Evolutionary conservation across 768 basidiomycete species (phyloP).

Genomic region (Rhodotorula sphaerocarpa): DNA sequence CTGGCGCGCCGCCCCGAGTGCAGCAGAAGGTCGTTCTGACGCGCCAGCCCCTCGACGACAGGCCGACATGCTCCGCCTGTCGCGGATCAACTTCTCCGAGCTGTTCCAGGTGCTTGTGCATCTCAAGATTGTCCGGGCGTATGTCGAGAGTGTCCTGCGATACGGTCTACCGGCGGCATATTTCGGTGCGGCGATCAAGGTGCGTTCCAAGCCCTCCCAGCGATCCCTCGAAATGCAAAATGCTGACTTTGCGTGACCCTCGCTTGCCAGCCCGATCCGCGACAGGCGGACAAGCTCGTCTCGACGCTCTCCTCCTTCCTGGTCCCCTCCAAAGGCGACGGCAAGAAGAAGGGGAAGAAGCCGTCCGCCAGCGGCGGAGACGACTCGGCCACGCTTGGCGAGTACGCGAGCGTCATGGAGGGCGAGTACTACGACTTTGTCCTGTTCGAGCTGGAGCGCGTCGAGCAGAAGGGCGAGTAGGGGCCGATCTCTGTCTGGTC

Average conservation of each 20-base stretch:
- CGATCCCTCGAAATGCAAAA: too few species aligned
- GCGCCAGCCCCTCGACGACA: conserved; percentile 40
- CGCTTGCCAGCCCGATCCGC: conserved; percentile 66
- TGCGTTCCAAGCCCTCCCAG: conserved; percentile 41
- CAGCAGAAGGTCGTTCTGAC: neutral
- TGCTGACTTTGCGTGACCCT: neutral
- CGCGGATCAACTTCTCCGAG: conserved; percentile 94
- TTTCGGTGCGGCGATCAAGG: conserved; percentile 70
- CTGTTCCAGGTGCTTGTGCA: conserved; percentile 89
- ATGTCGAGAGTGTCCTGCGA: conserved; percentile 87
- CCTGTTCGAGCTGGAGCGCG: conserved; percentile 72
- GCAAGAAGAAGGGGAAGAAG: conserved; percentile 49
- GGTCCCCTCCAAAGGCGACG: conserved; percentile 61
- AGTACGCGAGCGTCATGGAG: conserved; percentile 86
- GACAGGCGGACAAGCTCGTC: conserved; percentile 70
- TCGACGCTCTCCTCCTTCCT: conserved; percentile 65
- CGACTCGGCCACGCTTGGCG: conserved; percentile 68
- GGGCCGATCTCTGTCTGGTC: too few species aligned
- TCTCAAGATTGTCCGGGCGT: conserved; percentile 80
- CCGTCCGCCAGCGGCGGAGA: conserved; percentile 39
- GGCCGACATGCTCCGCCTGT: conserved; percentile 82
- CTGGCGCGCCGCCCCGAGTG: neutral
- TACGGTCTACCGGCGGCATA: conserved; percentile 94
- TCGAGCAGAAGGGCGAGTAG: conserved; percentile 9
- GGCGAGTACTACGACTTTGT: conserved; percentile 95